Evolutionary conservation across 176 grass and related monocot species (phyloP).

Genomic region (Thinopyrum elongatum): DNA sequence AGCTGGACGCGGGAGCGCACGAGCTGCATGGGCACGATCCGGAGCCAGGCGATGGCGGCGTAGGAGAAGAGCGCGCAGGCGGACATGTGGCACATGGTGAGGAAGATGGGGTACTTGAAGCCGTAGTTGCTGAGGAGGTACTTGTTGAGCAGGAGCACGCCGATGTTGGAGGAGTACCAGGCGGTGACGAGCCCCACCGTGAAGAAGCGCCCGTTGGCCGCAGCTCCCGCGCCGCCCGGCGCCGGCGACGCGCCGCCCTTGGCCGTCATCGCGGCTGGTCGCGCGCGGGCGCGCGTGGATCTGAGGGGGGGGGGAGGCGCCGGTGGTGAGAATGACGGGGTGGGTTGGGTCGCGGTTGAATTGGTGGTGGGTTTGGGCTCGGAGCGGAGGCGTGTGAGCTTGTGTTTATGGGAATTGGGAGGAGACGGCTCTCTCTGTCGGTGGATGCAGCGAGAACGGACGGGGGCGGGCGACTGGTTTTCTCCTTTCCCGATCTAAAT

Average conservation of each 20-base stretch:
- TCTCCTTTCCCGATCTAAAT: not conserved
- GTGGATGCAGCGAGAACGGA: constrained; percentile 26
- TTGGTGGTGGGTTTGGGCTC: constrained; percentile 37
- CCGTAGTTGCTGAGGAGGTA: constrained; percentile 95
- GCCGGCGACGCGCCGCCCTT: constrained; percentile 54
- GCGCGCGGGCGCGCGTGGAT: constrained; percentile 27
- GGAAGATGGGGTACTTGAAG: constrained; percentile 99
- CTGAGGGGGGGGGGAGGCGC: constrained; percentile 2
- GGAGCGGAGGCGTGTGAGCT: constrained; percentile 26
- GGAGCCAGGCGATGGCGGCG: constrained; percentile 80
- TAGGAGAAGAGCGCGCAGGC: constrained; percentile 92
- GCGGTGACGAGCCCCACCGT: constrained; percentile 66
- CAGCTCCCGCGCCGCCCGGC: constrained; percentile 25
- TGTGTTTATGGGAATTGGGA: constrained; percentile 47
- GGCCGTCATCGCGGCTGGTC: constrained; percentile 44
- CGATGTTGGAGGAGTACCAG: constrained; percentile 99
- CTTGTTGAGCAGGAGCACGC: constrained; percentile 98
- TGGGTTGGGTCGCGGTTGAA: constrained; percentile 36
- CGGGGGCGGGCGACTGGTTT: not conserved
- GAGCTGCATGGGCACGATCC: constrained; percentile 70
- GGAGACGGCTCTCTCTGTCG: constrained; percentile 9
- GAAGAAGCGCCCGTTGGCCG: constrained; percentile 47
- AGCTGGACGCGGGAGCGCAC: constrained; percentile 64
- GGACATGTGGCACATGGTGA: constrained; percentile 98
- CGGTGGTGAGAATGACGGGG: constrained; percentile 8